Evolutionary conservation across 2,329 filamentous ascomycete species (phyloP).

Genomic region (Calonectria multiphialidica): DNA sequence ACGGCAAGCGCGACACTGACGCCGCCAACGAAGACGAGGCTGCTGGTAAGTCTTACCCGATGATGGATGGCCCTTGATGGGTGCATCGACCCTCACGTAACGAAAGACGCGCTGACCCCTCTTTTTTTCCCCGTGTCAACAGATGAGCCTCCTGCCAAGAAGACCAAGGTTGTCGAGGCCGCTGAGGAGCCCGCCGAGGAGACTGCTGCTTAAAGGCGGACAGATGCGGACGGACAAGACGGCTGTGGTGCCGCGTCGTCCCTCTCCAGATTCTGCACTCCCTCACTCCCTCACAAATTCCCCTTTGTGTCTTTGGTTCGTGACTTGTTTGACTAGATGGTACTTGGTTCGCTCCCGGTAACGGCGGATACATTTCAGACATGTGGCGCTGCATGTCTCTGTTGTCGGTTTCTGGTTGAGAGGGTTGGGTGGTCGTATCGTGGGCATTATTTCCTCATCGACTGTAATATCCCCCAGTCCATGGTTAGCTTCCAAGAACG

Average conservation of each 20-base stretch:
- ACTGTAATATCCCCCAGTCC: constrained; percentile 3
- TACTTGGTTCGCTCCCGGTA: constrained; percentile 13
- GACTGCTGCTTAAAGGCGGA: constrained; percentile 9
- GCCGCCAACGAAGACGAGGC: constrained; percentile 7
- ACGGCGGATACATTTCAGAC: not conserved
- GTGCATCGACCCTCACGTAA: not conserved
- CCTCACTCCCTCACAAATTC: constrained; percentile 4
- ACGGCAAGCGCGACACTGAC: constrained; percentile 23
- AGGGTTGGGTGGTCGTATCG: constrained; percentile 5
- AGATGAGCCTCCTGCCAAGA: constrained; percentile 22
- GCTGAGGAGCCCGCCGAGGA: constrained; percentile 37
- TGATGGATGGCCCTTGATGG: not conserved
- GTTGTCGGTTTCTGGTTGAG: not conserved
- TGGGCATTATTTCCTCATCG: constrained; percentile 9
- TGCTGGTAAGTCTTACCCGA: constrained; percentile 9
- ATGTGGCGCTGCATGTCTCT: not conserved
- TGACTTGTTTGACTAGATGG: constrained; percentile 20
- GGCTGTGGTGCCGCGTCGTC: not conserved
- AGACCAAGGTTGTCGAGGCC: constrained; percentile 30
- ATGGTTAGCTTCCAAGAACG: constrained; percentile 17
- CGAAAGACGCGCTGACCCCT: not conserved
- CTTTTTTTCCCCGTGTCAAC: not conserved
- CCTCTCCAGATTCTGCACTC: not conserved
- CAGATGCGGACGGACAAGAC: not conserved
- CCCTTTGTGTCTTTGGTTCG: constrained; percentile 6